Evolutionary conservation across 371 early-diverging fungal genomes (phyloP), one percentile per base, ranked within the genome.

Genomic region (Nosema bombycis): DNA sequence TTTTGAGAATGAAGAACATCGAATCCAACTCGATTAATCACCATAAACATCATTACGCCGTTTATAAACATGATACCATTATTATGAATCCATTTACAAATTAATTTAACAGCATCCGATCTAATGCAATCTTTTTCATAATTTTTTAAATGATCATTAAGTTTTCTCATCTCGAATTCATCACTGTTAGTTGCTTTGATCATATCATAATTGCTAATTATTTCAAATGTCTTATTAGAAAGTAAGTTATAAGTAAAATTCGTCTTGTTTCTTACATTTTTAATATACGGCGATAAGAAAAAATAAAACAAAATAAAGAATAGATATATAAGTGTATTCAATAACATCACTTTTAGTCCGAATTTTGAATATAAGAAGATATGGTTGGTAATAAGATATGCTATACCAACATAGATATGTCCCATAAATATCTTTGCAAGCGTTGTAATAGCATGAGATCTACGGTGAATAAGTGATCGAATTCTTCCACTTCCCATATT

Each of bases 171-270:
- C 34, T 74, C 75, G 0, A 34, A 34, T 1, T 32, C 34, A n/a
- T 74, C 75, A 34, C 65, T 74, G 28, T 74, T 74, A 58, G 63
- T 65, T 34, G 75, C 30, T 37, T 74, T 74, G 4, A 74, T 74
- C 26, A 74, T 58, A 28, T 74, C 75, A 33, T 74, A 74, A 38
- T 74, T 74, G 14, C 63, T 46, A 14, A 74, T 28, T 23, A 74
- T 57, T 21, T 66, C 75, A 57, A 63, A 74, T 18, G 65, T 64
- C 26, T 63, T 38, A 24, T 74, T 74, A 32, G 75, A 74, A 58
- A 38, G 33, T n/a, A 29, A n/a, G 29, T 74, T 74, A 29, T 62
- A 74, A 30, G 33, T 56, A 0, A 6, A 15, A 74, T 74, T 74
- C 29, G 65, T 46, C 15, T 55, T 62, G 26, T 28, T 46, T 74